Conservation (phyloP, 169 alveolate genomes). For the Neospora caninum region DNA sequence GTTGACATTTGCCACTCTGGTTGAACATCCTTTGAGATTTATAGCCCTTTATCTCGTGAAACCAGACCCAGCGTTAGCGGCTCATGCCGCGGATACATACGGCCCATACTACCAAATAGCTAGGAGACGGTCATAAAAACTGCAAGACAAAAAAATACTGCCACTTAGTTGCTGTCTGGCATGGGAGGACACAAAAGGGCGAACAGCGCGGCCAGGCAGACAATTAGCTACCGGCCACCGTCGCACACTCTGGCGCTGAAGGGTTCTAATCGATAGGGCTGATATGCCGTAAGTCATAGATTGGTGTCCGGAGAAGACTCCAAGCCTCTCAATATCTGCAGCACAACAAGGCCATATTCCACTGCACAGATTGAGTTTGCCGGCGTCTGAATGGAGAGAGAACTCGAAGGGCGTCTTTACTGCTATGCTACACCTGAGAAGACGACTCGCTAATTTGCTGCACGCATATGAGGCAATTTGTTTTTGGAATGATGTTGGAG, state of each 20-base stretch:
- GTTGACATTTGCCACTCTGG: no score
- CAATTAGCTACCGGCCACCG: neutral
- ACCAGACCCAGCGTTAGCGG: no score
- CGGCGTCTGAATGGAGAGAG: neutral
- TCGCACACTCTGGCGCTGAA: neutral
- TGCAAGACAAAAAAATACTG: neutral
- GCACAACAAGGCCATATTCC: neutral
- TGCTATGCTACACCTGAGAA: no score
- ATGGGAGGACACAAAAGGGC: no score
- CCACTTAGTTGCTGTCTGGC: neutral
- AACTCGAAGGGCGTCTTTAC: no score
- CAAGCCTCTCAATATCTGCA: conserved; percentile 10
- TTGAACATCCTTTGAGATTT: no score
- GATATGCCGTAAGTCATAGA: conserved; percentile 38
- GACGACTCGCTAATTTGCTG: no score
- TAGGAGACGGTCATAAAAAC: conserved; percentile 26
- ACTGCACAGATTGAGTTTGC: neutral
- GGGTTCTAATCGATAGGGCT: neutral
- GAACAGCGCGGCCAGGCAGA: neutral
- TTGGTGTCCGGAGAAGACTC: neutral
- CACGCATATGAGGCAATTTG: no score
- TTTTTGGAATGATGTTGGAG: no score
- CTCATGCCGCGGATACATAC: no score
- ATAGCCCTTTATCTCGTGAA: no score
- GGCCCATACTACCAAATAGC: neutral